Evolutionary conservation across 345 rosid genomes (phyloP), one percentile per base, ranked within the genome.

Genomic region (Aquilaria malaccensis): DNA sequence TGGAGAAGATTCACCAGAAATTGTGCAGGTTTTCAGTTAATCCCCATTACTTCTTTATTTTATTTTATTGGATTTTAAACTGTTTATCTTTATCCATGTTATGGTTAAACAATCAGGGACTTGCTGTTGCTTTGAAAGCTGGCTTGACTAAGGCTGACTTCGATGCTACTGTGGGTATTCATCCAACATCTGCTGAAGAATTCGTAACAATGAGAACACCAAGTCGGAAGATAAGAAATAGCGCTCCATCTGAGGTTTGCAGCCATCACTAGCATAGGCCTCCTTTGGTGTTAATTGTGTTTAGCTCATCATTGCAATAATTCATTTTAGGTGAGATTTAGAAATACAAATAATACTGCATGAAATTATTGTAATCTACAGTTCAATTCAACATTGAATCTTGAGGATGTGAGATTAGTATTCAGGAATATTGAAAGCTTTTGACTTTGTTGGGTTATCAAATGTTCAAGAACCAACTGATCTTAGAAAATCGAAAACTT

Each of bases 1-100:
- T 52, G 98, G 98, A 67, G 98, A 89, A 15, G 94, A 89, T 76
- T 75, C 98, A 45, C 79, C 98, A 1, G 97, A 89, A 93, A 87
- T 81, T 48, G 78, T 78, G 71, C 96, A 89, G 96, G 94, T 84
- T 64, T 37, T 65, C 52, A 45, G 37, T 64, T 54, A 55, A 45
- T 33, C 3, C 30, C 58, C 41, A 33, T 2, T 33, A 56, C 22
- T 15, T 56, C 32, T 59, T 63, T 45, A 56, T 31, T 65, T 12
- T 1, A 31, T 43, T 15, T 56, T 62, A 33, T 63, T 60, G 63
- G 2, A 13, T 10, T 33, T 63, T 62, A 22, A 11, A 54, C 56
- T 63, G 50, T 33, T 63, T 62, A 29, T 12, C 54, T 56, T 63
- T 50, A 29, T 56, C 33, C 65, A 7, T 37, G 5, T 50, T 9